A percentile compares a stretch with the other conserved stretches of the same genome.
phyloP scores from a whole-genome alignment of 139 green algal genomes.

The Coccomyxa sp. region DNA sequence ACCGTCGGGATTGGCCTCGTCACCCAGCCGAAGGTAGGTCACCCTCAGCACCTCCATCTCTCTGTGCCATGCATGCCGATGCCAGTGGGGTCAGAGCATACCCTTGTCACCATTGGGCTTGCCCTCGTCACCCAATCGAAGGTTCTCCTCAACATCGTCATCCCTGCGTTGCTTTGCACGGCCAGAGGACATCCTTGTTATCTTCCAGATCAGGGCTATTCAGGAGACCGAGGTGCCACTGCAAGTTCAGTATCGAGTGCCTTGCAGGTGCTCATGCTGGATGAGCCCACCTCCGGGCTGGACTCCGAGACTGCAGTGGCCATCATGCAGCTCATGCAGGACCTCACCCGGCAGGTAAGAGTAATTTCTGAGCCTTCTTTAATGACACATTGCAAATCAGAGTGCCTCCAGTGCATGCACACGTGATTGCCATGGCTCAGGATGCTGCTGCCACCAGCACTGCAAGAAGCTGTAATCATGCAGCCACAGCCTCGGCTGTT shows the following conservation, averaged over 20 bases:
- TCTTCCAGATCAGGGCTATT: no score
- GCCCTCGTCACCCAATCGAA: no score
- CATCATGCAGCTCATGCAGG: constrained; percentile 42
- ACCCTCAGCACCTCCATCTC: no score
- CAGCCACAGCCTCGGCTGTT: neutral
- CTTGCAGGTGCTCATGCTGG: constrained; percentile 1
- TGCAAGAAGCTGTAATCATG: no score
- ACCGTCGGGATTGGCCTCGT: constrained; percentile 53
- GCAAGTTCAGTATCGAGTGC: no score
- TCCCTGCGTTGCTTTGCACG: no score
- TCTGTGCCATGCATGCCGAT: no score
- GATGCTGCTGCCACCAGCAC: neutral
- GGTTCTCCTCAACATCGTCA: no score
- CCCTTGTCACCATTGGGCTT: no score
- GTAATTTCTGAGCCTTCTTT: neutral
- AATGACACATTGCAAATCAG: neutral
- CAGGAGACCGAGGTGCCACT: no score
- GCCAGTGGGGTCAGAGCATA: no score
- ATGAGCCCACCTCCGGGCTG: constrained; percentile 55
- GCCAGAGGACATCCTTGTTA: no score
- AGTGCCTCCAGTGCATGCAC: neutral
- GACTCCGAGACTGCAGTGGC: constrained; percentile 71
- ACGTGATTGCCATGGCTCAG: neutral
- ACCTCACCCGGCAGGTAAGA: constrained; percentile 27
- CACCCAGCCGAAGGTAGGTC: constrained; percentile 35